Evolutionary conservation across 1,139 yeast genomes (phyloP).

Genomic region (Entelexis sorbosivorans): DNA sequence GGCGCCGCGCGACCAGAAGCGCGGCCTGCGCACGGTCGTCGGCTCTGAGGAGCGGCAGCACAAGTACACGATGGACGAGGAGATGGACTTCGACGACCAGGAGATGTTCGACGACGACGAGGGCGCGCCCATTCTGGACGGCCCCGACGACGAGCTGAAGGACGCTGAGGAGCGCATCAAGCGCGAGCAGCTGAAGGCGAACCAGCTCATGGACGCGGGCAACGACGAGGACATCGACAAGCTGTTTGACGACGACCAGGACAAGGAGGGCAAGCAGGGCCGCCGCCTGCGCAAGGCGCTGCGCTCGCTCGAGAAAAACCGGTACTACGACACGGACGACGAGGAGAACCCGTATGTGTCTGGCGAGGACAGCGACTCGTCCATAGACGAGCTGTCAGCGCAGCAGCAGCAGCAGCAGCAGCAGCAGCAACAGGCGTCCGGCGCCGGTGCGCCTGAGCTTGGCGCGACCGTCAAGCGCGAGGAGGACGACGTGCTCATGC

Average conservation of each 20-base stretch:
- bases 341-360: constrained; percentile 74
- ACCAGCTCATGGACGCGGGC: constrained; percentile 43
- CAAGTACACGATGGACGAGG: constrained; percentile 35
- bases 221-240: constrained; percentile 41
- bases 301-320: constrained; percentile 76
- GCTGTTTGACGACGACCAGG: constrained; percentile 47
- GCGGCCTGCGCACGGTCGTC: constrained; percentile 27
- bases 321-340: constrained; percentile 82
- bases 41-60: constrained; percentile 25
- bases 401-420: background rate
- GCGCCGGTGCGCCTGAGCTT: constrained; percentile 7
- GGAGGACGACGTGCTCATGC: constrained; percentile 14
- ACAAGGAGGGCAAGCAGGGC: constrained; percentile 86
- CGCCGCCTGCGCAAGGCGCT: constrained; percentile 72
- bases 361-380: constrained; percentile 32
- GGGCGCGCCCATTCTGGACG: constrained; percentile 96
- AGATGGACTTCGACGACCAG: constrained; percentile 69
- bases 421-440: background rate
- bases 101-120: constrained; percentile 98
- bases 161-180: constrained; percentile 81
- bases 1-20: constrained; percentile 15
- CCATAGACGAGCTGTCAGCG: constrained; percentile 23
- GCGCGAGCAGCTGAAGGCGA: constrained; percentile 58
- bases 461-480: constrained; percentile 21
- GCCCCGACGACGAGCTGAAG: constrained; percentile 89